Evolutionary conservation across 495 filamentous ascomycete genomes (phyloP).

Genomic region (Apodospora peruviana): DNA sequence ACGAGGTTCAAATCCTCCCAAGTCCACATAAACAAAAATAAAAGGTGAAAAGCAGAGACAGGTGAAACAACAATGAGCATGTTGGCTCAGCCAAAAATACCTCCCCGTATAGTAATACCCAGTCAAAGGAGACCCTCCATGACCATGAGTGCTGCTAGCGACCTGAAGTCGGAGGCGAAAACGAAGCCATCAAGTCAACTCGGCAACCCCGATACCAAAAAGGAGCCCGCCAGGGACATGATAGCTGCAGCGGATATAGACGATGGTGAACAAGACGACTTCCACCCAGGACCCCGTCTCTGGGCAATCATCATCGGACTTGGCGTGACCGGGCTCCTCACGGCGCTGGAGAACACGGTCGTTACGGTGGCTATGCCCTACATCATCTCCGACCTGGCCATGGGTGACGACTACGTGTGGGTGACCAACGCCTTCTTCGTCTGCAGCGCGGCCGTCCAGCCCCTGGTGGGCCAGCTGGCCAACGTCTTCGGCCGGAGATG

Average conservation of each 20-base stretch:
- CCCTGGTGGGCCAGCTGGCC: constrained; percentile 14
- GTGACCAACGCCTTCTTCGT: constrained; percentile 34
- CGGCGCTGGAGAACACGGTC: constrained; percentile 35
- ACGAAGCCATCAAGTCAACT: too few relatives aligned
- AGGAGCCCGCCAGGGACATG: too few relatives aligned
- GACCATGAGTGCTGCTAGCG: too few relatives aligned
- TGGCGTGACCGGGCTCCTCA: constrained; percentile 11
- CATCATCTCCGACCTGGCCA: constrained; percentile 26
- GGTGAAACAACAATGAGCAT: too few relatives aligned
- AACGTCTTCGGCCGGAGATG: constrained; percentile 15
- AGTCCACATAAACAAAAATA: too few relatives aligned
- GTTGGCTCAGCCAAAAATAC: too few relatives aligned
- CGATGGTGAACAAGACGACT: background rate
- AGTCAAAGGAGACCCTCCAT: too few relatives aligned
- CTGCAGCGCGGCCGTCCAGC: constrained; percentile 7
- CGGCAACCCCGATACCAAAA: too few relatives aligned
- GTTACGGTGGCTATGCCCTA: constrained; percentile 35
- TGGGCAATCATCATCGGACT: constrained; percentile 10
- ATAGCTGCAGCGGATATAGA: background rate
- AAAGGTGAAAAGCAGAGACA: too few relatives aligned
- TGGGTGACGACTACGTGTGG: constrained; percentile 36
- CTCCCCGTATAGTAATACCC: too few relatives aligned
- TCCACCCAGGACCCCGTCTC: constrained; percentile 5
- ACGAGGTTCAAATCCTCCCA: too few relatives aligned
- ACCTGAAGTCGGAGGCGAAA: too few relatives aligned